These are phyloP conservation scores for Backusella parvicylindrica DNA, from an alignment of 192 early-diverging fungal genomes.

Conservation along the genomic window DNA sequence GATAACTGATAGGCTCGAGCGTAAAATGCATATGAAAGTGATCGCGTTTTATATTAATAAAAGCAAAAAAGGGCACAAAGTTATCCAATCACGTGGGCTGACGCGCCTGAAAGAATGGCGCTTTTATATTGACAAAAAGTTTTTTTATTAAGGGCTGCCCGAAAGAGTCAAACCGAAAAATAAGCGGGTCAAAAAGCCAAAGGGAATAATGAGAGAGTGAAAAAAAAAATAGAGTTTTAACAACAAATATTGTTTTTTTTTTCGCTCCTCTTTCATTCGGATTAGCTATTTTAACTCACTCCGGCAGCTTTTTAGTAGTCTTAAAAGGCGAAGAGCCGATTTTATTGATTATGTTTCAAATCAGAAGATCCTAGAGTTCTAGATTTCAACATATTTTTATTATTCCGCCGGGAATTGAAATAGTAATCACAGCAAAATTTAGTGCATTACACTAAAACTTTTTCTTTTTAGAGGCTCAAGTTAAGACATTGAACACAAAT, in stretches of 20 bases:
- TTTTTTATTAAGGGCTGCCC: neutral
- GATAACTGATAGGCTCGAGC: neutral
- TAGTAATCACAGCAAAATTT: neutral
- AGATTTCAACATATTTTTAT: neutral
- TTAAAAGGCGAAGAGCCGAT: constrained; percentile 6
- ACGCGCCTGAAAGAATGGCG: neutral
- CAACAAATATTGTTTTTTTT: neutral
- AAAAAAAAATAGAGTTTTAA: neutral
- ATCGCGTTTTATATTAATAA: neutral
- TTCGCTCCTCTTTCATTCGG: neutral
- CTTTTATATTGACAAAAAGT: neutral
- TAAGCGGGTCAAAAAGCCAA: neutral
- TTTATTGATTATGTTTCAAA: constrained; percentile 4
- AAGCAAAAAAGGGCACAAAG: neutral
- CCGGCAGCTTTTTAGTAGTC: neutral
- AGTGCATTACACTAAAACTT: neutral
- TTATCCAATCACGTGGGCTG: neutral
- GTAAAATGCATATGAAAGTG: neutral
- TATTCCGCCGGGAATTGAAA: neutral
- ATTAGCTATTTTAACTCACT: constrained; percentile 1
- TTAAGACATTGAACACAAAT: neutral
- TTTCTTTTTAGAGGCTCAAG: neutral
- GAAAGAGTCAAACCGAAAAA: neutral
- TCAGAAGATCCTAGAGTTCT: neutral
- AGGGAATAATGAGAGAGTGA: neutral